phyloP scores from a whole-genome alignment of 1,284 basidiomycete genomes.

The Chalciporus sp. region DNA sequence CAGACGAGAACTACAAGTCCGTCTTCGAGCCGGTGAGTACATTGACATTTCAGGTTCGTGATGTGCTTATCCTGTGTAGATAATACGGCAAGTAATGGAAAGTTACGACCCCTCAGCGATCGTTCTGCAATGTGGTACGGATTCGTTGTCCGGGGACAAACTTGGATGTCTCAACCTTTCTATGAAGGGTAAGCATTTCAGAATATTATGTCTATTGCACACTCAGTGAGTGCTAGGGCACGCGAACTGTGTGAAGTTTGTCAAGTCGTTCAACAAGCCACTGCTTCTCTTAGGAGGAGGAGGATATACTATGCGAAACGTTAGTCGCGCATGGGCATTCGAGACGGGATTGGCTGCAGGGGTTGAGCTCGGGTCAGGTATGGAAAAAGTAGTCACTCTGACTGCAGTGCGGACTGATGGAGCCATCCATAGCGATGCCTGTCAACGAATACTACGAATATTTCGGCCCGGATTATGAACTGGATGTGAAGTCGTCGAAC shows the following conservation, averaged over 20 bases:
- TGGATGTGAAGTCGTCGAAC: slow-evolving; percentile 97
- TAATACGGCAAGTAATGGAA: slow-evolving; percentile 95
- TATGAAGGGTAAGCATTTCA: slow-evolving; percentile 73
- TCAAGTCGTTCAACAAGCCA: slow-evolving; percentile 95
- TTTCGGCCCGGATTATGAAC: slow-evolving; percentile 95
- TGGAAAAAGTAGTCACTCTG: slow-evolving; percentile 17
- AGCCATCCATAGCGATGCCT: slow-evolving; percentile 72
- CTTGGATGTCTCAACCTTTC: slow-evolving; percentile 96
- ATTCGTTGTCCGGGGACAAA: slow-evolving; percentile 96
- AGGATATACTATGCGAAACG: slow-evolving; percentile 98
- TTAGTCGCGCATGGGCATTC: slow-evolving; percentile 96
- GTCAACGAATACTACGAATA: slow-evolving; percentile 99
- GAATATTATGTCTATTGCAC: neutral
- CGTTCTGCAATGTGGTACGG: slow-evolving; percentile 98
- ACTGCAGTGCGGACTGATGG: slow-evolving; percentile 9
- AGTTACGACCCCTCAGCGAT: slow-evolving; percentile 95
- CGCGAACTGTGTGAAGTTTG: slow-evolving; percentile 96
- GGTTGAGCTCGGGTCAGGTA: slow-evolving; percentile 87
- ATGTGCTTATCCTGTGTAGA: slow-evolving; percentile 49
- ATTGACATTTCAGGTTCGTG: neutral
- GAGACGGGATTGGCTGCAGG: slow-evolving; percentile 98
- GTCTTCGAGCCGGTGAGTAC: slow-evolving; percentile 90
- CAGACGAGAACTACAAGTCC: slow-evolving; percentile 93
- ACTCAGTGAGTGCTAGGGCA: slow-evolving; percentile 61
- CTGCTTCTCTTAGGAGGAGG: slow-evolving; percentile 94